Conservation (phyloP, 192 early-diverging fungal species). For the Backusella macrospora region DNA sequence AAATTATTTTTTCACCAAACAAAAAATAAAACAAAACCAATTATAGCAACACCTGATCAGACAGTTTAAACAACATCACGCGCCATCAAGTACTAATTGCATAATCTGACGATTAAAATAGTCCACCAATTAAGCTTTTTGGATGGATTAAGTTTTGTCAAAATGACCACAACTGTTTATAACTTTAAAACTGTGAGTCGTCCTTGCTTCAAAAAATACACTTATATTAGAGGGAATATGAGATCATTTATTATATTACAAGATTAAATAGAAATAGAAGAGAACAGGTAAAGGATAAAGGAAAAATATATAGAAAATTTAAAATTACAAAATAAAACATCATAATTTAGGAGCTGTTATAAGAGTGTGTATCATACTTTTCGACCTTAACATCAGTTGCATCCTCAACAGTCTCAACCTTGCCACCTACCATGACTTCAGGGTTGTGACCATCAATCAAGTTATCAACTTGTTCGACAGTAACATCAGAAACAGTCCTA, state of each 20-base stretch:
- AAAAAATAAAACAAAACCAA: neutral
- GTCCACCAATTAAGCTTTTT: neutral
- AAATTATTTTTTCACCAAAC: neutral
- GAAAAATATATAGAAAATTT: constrained; percentile 4
- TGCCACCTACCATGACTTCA: constrained; percentile 34
- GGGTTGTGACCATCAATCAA: constrained; percentile 23
- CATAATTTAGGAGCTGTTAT: neutral
- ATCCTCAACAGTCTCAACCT: constrained; percentile 27
- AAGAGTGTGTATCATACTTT: neutral
- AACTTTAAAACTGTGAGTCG: neutral
- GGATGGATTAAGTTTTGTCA: neutral
- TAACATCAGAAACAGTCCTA: constrained; percentile 32
- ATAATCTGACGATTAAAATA: neutral
- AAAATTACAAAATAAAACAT: neutral
- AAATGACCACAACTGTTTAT: neutral
- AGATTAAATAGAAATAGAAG: neutral
- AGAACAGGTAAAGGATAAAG: neutral
- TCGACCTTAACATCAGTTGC: neutral
- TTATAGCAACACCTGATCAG: neutral
- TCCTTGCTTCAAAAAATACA: neutral
- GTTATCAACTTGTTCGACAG: constrained; percentile 40
- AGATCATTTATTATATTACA: constrained; percentile 25
- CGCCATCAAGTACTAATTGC: neutral
- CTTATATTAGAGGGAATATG: constrained; percentile 5
- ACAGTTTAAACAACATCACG: neutral